Evolutionary conservation across 2,329 filamentous ascomycete species (phyloP).

Genomic region (Teratosphaeria pseudoeucalypti): DNA sequence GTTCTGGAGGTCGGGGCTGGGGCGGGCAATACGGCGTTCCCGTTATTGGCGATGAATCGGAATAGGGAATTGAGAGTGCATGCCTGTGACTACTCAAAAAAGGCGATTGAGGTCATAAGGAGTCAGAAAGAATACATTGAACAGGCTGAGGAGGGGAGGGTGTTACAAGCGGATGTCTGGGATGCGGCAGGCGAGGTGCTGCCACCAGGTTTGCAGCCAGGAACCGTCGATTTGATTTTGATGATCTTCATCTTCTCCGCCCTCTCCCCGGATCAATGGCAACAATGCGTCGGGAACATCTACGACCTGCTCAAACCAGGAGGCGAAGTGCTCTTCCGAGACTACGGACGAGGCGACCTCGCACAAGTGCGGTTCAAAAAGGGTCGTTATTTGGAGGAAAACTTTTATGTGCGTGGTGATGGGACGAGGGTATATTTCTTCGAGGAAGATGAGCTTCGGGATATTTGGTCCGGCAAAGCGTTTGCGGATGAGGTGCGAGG

Average conservation of each 20-base stretch:
- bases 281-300: conserved; percentile 69
- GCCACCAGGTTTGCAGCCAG: conserved; percentile 65
- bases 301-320: conserved; percentile 77
- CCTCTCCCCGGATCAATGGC: conserved; percentile 75
- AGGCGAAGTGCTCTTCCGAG: conserved; percentile 87
- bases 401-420: conserved; percentile 93
- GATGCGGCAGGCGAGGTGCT: conserved; percentile 62
- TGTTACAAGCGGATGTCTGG: conserved; percentile 89
- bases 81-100: conserved; percentile 93
- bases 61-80: conserved; percentile 76
- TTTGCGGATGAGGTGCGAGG: conserved; percentile 13
- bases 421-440: conserved; percentile 98
- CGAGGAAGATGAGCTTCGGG: conserved; percentile 67
- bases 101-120: conserved; percentile 87
- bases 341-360: conserved; percentile 91
- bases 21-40: conserved; percentile 93
- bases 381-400: conserved; percentile 85
- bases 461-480: conserved; percentile 54
- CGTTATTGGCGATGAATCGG: conserved; percentile 71
- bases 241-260: conserved; percentile 98
- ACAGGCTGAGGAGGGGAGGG: conserved; percentile 13
- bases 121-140: conserved; percentile 64
- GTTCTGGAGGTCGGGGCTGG: conserved; percentile 89
- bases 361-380: conserved; percentile 97
- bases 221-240: conserved; percentile 80